A percentile compares a stretch with the other conserved stretches of the same genome.
Evolutionary conservation across 2,329 filamentous ascomycete species (phyloP).

Genomic region (Apiospora kogelbergensis): DNA sequence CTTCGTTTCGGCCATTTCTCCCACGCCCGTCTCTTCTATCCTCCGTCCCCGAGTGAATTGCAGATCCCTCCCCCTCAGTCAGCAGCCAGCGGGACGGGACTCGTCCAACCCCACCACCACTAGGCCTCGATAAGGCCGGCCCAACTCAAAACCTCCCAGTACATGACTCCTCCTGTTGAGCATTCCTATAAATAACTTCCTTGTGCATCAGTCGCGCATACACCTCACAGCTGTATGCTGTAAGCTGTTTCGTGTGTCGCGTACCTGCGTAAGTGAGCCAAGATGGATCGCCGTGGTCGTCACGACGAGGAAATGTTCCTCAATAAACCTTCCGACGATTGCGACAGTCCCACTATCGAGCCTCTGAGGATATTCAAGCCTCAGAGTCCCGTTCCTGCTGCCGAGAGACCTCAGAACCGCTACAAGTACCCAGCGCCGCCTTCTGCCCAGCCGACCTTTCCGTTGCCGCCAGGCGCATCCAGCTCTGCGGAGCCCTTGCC

Average conservation of each 20-base stretch:
- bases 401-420: constrained; percentile 36
- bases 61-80: neutral
- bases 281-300: constrained; percentile 61
- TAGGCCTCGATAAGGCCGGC: constrained; percentile 8
- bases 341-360: constrained; percentile 76
- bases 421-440: constrained; percentile 53
- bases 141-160: constrained; percentile 10
- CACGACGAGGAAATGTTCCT: constrained; percentile 81
- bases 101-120: constrained; percentile 10
- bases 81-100: neutral
- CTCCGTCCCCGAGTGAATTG: neutral
- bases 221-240: constrained; percentile 3
- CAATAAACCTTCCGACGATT: constrained; percentile 53
- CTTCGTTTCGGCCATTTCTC: neutral
- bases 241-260: constrained; percentile 12
- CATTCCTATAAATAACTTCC: constrained; percentile 12
- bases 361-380: constrained; percentile 85
- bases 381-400: constrained; percentile 59
- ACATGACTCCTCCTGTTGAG: neutral
- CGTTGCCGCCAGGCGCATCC: constrained; percentile 66
- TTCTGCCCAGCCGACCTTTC: constrained; percentile 57
- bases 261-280: constrained; percentile 26
- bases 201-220: constrained; percentile 10
- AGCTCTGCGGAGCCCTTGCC: constrained; percentile 68
- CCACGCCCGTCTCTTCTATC: neutral